Conservation (phyloP, 2,329 filamentous ascomycete species). For the Mycosphaerella sp. region DNA sequence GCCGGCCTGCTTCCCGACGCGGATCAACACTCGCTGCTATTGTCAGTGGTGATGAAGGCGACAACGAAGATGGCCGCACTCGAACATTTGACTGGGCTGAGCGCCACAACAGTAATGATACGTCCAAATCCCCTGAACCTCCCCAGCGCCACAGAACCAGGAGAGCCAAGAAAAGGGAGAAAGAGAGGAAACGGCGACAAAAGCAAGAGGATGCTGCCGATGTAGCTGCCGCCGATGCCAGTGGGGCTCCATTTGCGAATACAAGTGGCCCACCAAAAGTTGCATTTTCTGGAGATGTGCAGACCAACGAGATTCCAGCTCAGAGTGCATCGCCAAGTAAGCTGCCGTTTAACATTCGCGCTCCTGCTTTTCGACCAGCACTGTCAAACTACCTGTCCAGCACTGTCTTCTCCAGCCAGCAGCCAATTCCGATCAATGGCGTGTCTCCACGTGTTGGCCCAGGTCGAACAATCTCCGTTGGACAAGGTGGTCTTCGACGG, state of each 20-base stretch:
- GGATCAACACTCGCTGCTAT: conserved; percentile 38
- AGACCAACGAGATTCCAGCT: conserved; percentile 9
- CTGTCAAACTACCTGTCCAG: conserved; percentile 63
- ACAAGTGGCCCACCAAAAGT: conserved; percentile 27
- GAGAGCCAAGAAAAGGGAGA: conserved; percentile 39
- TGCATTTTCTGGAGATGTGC: conserved; percentile 37
- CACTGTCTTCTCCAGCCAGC: conserved; percentile 57
- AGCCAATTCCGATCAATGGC: conserved; percentile 26
- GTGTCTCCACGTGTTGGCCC: conserved; percentile 10
- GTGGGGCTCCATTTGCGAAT: conserved; percentile 5
- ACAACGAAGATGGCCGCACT: conserved; percentile 34
- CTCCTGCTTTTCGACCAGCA: conserved; percentile 53
- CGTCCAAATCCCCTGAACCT: conserved; percentile 22
- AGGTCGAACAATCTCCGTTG: conserved; percentile 18
- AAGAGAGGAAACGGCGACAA: conserved; percentile 44
- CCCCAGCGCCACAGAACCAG: conserved; percentile 42
- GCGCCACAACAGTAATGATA: conserved; percentile 25
- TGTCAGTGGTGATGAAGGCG: conserved; percentile 52
- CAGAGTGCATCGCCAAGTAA: conserved; percentile 18
- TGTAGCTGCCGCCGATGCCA: conserved; percentile 10
- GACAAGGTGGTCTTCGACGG: conserved; percentile 53
- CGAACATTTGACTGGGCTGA: conserved; percentile 23
- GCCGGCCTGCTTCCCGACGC: conserved; percentile 30
- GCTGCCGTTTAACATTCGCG: conserved; percentile 32
- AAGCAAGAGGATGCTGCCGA: conserved; percentile 33